Evolutionary conservation across 2,329 filamentous ascomycete species (phyloP).

Genomic region (Leptodontidium sp.): DNA sequence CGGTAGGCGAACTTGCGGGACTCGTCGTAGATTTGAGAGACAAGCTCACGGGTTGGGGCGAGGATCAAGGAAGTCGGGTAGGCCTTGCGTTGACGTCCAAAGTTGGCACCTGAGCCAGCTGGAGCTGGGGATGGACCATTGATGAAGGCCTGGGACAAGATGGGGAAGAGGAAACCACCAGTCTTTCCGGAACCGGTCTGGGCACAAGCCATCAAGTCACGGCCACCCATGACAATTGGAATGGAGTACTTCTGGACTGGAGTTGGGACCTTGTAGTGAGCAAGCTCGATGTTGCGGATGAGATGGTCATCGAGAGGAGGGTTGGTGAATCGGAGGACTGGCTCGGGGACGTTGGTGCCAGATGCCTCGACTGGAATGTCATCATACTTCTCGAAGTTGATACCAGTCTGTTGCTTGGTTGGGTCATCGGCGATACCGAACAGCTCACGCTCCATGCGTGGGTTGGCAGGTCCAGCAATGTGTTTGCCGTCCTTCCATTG

Average conservation of each 20-base stretch:
- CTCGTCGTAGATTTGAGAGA: constrained; percentile 98
- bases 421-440: constrained; percentile 93
- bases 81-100: constrained; percentile 94
- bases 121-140: constrained; percentile 81
- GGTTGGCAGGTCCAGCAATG: constrained; percentile 86
- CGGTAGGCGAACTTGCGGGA: constrained; percentile 98
- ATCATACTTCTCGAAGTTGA: constrained; percentile 99
- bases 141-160: constrained; percentile 95
- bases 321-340: constrained; percentile 89
- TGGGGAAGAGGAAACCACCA: constrained; percentile 98
- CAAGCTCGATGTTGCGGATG: constrained; percentile 89
- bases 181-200: constrained; percentile 99
- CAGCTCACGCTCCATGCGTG: constrained; percentile 91
- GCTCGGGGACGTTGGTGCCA: constrained; percentile 90
- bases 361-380: constrained; percentile 99
- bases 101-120: constrained; percentile 71
- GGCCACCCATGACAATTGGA: constrained; percentile 96
- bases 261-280: constrained; percentile 94
- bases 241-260: constrained; percentile 99
- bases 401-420: constrained; percentile 94
- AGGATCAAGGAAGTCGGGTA: constrained; percentile 96
- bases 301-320: constrained; percentile 96
- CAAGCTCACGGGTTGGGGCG: constrained; percentile 96
- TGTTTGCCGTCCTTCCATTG: constrained; percentile 98
- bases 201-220: constrained; percentile 99